Conservation (phyloP, 2,329 filamentous ascomycete species). For the Apiospora aurea region DNA sequence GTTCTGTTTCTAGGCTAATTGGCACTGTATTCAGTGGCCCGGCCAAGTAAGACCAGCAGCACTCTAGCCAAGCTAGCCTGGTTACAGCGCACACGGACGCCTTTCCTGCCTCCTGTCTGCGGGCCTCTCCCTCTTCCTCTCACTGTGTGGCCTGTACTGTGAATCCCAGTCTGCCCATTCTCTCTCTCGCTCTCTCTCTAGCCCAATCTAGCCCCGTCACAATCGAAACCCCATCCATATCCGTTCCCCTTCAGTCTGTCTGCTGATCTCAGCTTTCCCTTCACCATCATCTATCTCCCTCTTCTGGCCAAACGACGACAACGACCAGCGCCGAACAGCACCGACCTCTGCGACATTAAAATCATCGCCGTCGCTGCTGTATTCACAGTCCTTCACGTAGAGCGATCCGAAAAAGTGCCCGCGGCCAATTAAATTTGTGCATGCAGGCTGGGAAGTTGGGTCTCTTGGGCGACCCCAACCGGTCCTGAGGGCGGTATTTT, state of each 20-base stretch:
- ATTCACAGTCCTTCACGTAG: conserved; percentile 1
- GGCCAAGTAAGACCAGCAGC: not conserved
- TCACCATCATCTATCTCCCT: conserved; percentile 23
- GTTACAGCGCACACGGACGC: conserved; percentile 5
- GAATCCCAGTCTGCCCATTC: not conserved
- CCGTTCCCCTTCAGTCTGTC: conserved; percentile 11
- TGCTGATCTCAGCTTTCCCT: conserved; percentile 19
- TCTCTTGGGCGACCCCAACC: conserved; percentile 24
- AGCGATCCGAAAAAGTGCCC: conserved; percentile 5
- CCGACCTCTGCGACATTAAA: conserved; percentile 21
- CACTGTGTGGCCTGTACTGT: conserved; percentile 12
- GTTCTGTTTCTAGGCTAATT: not conserved
- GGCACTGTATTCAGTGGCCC: not conserved
- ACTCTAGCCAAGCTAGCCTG: not conserved
- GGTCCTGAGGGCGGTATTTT: conserved; percentile 22
- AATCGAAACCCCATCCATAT: conserved; percentile 8
- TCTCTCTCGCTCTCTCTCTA: not conserved
- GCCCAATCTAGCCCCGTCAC: conserved; percentile 18
- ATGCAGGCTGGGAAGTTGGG: conserved; percentile 16
- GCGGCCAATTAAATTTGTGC: conserved; percentile 26
- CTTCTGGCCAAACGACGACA: conserved; percentile 20
- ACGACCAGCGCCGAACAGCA: conserved; percentile 22
- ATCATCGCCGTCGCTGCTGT: conserved; percentile 22
- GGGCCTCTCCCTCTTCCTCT: not conserved
- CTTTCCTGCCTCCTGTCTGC: not conserved